Conservation (phyloP, 768 basidiomycete species). For the Solioccasus polychromus region DNA sequence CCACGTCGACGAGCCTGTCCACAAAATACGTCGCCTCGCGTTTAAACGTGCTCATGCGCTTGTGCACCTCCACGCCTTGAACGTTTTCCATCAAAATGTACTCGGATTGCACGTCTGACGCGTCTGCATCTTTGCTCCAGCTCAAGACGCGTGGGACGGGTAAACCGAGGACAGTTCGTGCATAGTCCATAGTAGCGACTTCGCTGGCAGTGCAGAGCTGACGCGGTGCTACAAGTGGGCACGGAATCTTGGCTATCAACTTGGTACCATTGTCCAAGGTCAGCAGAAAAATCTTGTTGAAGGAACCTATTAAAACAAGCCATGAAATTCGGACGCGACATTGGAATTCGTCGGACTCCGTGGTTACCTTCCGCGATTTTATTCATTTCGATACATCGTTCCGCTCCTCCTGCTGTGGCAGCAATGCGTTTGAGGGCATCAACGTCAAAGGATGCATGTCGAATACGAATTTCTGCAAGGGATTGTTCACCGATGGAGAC, state of each 20-base stretch:
- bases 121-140: constrained; percentile 25
- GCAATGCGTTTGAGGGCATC: constrained; percentile 19
- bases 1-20: constrained; percentile 19
- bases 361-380: constrained; percentile 14
- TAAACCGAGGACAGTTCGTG: constrained; percentile 23
- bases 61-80: constrained; percentile 23
- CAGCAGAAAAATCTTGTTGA: constrained; percentile 16
- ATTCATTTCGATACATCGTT: constrained; percentile 16
- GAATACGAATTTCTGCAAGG: not conserved
- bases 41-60: not conserved
- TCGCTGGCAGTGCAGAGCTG: constrained; percentile 35
- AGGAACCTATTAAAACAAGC: not conserved
- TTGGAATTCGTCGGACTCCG: no score
- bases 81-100: constrained; percentile 36
- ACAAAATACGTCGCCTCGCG: constrained; percentile 9
- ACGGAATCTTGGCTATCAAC: constrained; percentile 16
- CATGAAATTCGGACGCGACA: no score
- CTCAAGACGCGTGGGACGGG: constrained; percentile 30
- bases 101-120: constrained; percentile 28
- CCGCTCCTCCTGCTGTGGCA: constrained; percentile 6
- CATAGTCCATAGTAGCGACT: constrained; percentile 36
- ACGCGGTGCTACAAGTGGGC: constrained; percentile 25
- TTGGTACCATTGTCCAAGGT: constrained; percentile 11
- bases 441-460: constrained; percentile 12
- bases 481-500: no score